Conservation (phyloP, 2,329 filamentous ascomycete genomes). For the Ascomycota sp. region DNA sequence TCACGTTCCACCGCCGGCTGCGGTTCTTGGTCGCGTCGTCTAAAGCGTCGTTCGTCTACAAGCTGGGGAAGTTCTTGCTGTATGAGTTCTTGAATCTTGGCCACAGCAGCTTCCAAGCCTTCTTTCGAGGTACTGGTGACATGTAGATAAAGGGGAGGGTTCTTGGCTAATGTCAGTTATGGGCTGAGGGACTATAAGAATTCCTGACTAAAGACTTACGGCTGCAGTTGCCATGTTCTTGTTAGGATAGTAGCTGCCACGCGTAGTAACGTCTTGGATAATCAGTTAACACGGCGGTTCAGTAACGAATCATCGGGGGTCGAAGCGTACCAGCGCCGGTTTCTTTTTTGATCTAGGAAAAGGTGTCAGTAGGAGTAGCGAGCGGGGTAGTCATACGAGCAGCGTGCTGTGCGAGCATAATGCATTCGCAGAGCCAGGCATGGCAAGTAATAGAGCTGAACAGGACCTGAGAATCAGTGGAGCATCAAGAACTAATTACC, state of each 20-base stretch:
- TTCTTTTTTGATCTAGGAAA: constrained; percentile 98
- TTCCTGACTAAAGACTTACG: constrained; percentile 31
- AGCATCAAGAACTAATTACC: constrained; percentile 56
- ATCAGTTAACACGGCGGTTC: constrained; percentile 29
- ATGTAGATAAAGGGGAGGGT: constrained; percentile 82
- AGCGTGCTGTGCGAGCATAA: constrained; percentile 49
- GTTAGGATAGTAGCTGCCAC: constrained; percentile 89
- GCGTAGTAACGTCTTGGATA: constrained; percentile 79
- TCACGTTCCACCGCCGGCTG: constrained; percentile 61
- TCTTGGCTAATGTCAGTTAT: constrained; percentile 25
- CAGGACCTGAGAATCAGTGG: constrained; percentile 17
- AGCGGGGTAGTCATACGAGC: constrained; percentile 36
- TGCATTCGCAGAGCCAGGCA: constrained; percentile 30
- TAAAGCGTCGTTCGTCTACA: constrained; percentile 82
- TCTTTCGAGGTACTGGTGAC: constrained; percentile 81
- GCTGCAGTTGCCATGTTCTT: constrained; percentile 89
- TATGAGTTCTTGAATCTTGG: constrained; percentile 84
- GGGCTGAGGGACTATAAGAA: background rate
- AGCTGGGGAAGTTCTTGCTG: constrained; percentile 86
- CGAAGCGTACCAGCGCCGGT: constrained; percentile 92
- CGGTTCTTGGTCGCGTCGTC: constrained; percentile 51
- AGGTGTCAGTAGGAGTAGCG: constrained; percentile 87
- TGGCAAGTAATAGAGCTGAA: constrained; percentile 13
- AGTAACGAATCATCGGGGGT: constrained; percentile 11
- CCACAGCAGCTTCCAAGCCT: constrained; percentile 72